These are phyloP conservation scores for Venturia nashicola DNA, from an alignment of 2,329 filamentous ascomycete species.

Conservation along the genomic window DNA sequence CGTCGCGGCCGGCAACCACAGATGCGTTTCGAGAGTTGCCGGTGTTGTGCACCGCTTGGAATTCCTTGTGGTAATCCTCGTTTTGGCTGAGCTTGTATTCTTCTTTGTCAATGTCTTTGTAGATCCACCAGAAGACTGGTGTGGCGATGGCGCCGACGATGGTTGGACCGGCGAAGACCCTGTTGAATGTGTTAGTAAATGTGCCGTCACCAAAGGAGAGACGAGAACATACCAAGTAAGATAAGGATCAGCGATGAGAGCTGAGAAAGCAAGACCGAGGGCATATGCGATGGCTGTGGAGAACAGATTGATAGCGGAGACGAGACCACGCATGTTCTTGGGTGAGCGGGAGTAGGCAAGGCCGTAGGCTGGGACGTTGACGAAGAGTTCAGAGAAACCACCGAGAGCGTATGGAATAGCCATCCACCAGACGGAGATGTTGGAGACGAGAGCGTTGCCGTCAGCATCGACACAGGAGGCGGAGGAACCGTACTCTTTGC, in stretches of 20 bases:
- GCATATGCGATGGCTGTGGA: conserved; percentile 34
- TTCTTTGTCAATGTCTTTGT: conserved; percentile 3
- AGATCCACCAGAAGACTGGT: conserved; percentile 2
- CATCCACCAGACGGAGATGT: conserved; percentile 7
- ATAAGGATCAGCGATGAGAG: conserved; percentile 2
- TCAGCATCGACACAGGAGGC: neutral
- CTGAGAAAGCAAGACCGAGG: conserved; percentile 28
- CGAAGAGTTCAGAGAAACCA: conserved; percentile 19
- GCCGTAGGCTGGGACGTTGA: conserved; percentile 39
- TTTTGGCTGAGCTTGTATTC: neutral
- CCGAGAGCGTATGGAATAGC: conserved; percentile 6
- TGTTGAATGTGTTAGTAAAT: neutral
- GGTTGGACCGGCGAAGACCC: conserved; percentile 3
- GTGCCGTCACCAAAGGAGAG: neutral
- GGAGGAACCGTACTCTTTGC: neutral
- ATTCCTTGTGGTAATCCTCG: neutral
- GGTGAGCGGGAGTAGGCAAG: conserved; percentile 41
- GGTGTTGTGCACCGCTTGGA: neutral
- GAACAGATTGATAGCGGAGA: conserved; percentile 39
- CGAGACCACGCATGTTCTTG: conserved; percentile 39
- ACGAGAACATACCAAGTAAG: neutral
- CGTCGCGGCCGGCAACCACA: neutral
- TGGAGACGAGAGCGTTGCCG: neutral
- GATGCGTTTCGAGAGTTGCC: neutral
- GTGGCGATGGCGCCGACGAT: conserved; percentile 4